These are phyloP conservation scores for Nicotiana obtusifolia DNA, from an alignment of 257 asterid genomes.

Conservation along the genomic window DNA sequence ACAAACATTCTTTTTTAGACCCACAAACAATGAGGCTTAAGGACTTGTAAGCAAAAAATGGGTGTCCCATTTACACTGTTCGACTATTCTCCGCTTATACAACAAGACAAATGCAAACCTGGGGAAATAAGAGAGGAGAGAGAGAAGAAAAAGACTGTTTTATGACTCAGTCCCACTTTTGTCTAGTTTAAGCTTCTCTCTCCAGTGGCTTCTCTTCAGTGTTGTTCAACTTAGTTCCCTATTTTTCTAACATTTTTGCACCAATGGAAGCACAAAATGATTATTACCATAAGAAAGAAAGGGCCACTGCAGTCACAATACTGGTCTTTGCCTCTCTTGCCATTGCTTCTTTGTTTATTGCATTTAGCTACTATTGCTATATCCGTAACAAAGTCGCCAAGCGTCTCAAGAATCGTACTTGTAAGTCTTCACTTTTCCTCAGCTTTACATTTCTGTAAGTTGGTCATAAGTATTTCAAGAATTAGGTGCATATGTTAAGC, in stretches of 20 bases:
- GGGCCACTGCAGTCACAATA: conserved; percentile 35
- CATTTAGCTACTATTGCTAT: conserved; percentile 71
- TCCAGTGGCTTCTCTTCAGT: background rate
- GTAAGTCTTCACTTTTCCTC: conserved; percentile 23
- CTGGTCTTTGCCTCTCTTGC: conserved; percentile 59
- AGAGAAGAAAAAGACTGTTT: background rate
- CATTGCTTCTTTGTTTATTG: conserved; percentile 50
- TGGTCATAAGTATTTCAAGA: background rate
- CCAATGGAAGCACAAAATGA: conserved; percentile 49
- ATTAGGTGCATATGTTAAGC: background rate
- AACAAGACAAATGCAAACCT: conserved; percentile 7
- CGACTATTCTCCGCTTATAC: background rate
- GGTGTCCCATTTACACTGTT: background rate
- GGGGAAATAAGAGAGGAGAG: background rate
- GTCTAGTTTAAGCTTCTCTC: background rate
- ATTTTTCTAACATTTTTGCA: background rate
- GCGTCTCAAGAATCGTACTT: conserved; percentile 38
- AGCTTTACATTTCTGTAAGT: background rate
- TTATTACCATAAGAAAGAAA: conserved; percentile 56
- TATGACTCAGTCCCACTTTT: background rate
- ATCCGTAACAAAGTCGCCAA: conserved; percentile 59
- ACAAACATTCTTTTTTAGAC: background rate
- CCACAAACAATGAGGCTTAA: background rate
- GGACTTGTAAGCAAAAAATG: background rate
- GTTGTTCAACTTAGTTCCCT: background rate